Base-by-base conservation (phyloP, 768 basidiomycete genomes). In the Amanita polypyramis region DNA sequence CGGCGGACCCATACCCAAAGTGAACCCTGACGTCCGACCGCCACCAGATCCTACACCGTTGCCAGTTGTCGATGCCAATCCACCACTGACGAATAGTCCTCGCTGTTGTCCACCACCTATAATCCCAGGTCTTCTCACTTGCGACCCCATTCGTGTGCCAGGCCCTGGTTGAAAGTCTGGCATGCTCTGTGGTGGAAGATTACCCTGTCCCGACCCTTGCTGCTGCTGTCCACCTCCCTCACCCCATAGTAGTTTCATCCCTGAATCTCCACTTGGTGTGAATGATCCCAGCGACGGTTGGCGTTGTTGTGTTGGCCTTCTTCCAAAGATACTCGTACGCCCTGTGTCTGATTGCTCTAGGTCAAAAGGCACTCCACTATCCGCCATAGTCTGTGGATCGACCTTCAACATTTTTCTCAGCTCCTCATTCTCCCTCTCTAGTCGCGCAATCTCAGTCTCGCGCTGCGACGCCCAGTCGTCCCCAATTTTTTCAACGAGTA, bases 381-480 rank as follows among this genome's bases (percentile, higher is more conserved):
- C 73, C 1, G 64, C 63, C 45, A 84, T 68, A 34, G 67, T 72
- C 20, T 63, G 72, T 30, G 70, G 62, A 62, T 87, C 84, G 51
- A 98, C 91, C 14, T 77, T 80, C 39, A 99, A 67, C 64, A 85
- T 61, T 57, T 72, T 72, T 43, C 95, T 72, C 43, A 99, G 67
- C 48, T 79, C 74, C 37, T 77, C 74, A 59, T 99, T 99, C 67
- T 98, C 95, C 43, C 67, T 68, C 62, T 85, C 82, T 36, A 99
- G 66, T 42, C 93, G 75, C 8, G 73, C 58, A 45, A 99, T 89
- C 67, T 98, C 96, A 52, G 69, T 66, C 61, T 98, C 95, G 52
- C 96, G 76, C 62, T 91, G 88, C 50, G 83, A 54, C 2, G 87
- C 82, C 89, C 95, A 97, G 63, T 98, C 92, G 20, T 35, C 73